Percentiles rank a stretch among this genome's conserved stretches.
These are phyloP conservation scores for Pseudogymnoascus sp. DNA, from an alignment of 2,329 filamentous ascomycete species.

Conservation along the genomic window DNA sequence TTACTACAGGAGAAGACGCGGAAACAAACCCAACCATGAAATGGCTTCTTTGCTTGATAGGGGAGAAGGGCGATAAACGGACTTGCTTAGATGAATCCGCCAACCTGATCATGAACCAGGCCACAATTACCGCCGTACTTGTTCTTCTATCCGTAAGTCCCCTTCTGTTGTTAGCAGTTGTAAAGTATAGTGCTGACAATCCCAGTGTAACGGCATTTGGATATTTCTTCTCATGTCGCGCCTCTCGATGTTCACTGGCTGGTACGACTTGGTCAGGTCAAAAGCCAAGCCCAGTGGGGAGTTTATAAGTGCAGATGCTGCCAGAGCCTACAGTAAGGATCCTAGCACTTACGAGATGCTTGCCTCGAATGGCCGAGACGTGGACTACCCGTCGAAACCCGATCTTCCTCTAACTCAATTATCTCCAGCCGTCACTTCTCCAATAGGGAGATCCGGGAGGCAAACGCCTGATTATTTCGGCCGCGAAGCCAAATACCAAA, in stretches of 20 bases:
- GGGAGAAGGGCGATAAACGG: conserved; percentile 50
- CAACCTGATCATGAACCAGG: conserved; percentile 61
- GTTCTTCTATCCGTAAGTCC: conserved; percentile 67
- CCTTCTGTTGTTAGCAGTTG: conserved; percentile 9
- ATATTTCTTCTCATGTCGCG: conserved; percentile 73
- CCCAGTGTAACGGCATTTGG: conserved; percentile 75
- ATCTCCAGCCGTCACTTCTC: conserved; percentile 15
- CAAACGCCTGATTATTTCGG: conserved; percentile 32
- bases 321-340: conserved; percentile 47
- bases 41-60: conserved; percentile 68
- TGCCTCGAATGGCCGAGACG: conserved; percentile 39
- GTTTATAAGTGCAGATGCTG: conserved; percentile 82
- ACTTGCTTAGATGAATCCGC: conserved; percentile 55
- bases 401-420: conserved; percentile 22
- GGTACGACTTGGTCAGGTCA: conserved; percentile 57
- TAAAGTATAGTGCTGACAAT: conserved; percentile 20
- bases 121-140: conserved; percentile 72
- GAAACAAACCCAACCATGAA: conserved; percentile 24
- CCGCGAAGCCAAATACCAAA: conserved; percentile 37
- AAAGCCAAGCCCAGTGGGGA: conserved; percentile 54
- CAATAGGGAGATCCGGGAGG: conserved; percentile 20
- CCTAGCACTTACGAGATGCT: conserved; percentile 76
- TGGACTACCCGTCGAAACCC: conserved; percentile 21
- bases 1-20: not conserved
- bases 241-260: conserved; percentile 77